Conservation (phyloP, 768 basidiomycete species). For the Amanita brunnescens region DNA sequence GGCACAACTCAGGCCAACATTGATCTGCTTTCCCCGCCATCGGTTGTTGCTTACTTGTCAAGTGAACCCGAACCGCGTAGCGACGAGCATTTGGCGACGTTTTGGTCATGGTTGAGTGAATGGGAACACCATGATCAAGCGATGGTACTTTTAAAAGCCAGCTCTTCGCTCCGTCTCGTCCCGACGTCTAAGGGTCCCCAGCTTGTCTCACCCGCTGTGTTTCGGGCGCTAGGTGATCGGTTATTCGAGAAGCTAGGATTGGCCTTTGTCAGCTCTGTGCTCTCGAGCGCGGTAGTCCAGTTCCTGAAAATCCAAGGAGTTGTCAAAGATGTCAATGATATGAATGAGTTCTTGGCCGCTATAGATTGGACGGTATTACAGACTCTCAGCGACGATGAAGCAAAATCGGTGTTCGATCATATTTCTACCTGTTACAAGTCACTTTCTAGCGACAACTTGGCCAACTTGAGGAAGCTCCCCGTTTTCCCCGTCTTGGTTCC, state of each 20-base stretch:
- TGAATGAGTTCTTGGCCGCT: neutral
- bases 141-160: neutral
- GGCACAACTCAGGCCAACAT: constrained; percentile 25
- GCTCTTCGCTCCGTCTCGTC: constrained; percentile 18
- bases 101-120: constrained; percentile 34
- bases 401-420: neutral
- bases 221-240: constrained; percentile 16
- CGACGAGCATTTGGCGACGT: constrained; percentile 27
- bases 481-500: constrained; percentile 21
- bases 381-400: neutral
- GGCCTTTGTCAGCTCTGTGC: constrained; percentile 23
- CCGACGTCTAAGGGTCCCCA: constrained; percentile 25
- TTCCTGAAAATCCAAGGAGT: constrained; percentile 13
- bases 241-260: constrained; percentile 22
- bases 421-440: neutral
- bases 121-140: constrained; percentile 12
- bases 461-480: constrained; percentile 15
- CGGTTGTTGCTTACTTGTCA: constrained; percentile 17
- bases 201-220: constrained; percentile 18
- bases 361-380: neutral
- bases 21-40: constrained; percentile 15
- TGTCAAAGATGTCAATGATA: constrained; percentile 9
- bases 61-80: constrained; percentile 9
- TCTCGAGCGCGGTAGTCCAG: constrained; percentile 15
- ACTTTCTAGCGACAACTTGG: neutral